Evolutionary conservation across 148 eudicot genomes (phyloP).

Genomic region (Salicornia ramosissima): DNA sequence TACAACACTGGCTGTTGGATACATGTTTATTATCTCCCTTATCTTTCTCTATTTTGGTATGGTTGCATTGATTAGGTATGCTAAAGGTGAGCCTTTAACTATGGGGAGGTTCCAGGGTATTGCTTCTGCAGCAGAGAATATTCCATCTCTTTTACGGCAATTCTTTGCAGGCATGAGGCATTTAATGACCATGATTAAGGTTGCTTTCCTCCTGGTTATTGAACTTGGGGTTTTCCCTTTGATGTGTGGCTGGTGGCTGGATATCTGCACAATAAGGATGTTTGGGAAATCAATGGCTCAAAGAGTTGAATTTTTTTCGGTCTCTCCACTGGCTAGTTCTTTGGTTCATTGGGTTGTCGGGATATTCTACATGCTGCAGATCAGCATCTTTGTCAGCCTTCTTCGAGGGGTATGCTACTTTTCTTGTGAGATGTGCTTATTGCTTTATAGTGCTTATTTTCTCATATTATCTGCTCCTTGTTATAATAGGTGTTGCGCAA

Average conservation of each 20-base stretch:
- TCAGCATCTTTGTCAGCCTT: slow-evolving; percentile 93
- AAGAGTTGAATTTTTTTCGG: slow-evolving; percentile 82
- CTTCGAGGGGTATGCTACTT: slow-evolving; percentile 76
- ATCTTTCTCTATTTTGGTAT: slow-evolving; percentile 74
- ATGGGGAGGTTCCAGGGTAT: slow-evolving; percentile 88
- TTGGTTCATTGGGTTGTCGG: slow-evolving; percentile 97
- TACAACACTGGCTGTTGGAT: slow-evolving; percentile 94
- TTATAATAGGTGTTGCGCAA: slow-evolving; percentile 69
- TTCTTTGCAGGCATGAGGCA: slow-evolving; percentile 91
- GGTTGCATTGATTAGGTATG: slow-evolving; percentile 70
- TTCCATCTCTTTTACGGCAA: slow-evolving; percentile 82
- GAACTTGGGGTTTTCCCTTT: slow-evolving; percentile 96
- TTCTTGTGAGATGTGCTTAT: slow-evolving; percentile 5
- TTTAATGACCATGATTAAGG: slow-evolving; percentile 90
- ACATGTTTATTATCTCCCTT: slow-evolving; percentile 74
- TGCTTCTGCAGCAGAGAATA: slow-evolving; percentile 75
- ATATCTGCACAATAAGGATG: slow-evolving; percentile 89
- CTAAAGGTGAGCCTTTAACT: slow-evolving; percentile 82
- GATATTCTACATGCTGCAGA: slow-evolving; percentile 90
- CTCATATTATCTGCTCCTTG: slow-evolving; percentile 2
- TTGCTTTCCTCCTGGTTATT: slow-evolving; percentile 90
- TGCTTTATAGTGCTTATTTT: background rate
- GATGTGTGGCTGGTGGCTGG: slow-evolving; percentile 99
- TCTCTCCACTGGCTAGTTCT: slow-evolving; percentile 84
- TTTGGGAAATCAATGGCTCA: slow-evolving; percentile 84